These are phyloP conservation scores for Pseudogymnoascus sp. DNA, from an alignment of 2,329 filamentous ascomycete species.

Conservation along the genomic window DNA sequence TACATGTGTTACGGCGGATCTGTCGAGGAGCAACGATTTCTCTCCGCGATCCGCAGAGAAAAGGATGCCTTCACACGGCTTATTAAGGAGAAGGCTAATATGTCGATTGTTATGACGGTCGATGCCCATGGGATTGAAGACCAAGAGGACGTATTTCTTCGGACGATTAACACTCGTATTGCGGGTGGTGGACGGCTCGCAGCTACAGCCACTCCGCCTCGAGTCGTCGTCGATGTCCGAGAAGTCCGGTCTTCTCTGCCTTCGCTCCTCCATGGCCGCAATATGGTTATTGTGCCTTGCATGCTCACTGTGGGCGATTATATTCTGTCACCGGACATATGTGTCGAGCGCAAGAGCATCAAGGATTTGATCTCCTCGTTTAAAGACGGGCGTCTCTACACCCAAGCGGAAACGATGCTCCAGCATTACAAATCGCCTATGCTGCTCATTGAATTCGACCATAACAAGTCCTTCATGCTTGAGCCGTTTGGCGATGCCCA, in stretches of 20 bases:
- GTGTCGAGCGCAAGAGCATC: slow-evolving; percentile 89
- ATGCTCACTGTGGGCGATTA: slow-evolving; percentile 97
- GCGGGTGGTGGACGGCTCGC: slow-evolving; percentile 79
- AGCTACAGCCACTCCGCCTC: slow-evolving; percentile 78
- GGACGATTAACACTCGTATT: slow-evolving; percentile 93
- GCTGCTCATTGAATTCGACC: slow-evolving; percentile 94
- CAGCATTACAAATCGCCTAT: slow-evolving; percentile 83
- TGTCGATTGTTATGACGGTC: slow-evolving; percentile 78
- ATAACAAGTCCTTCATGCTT: slow-evolving; percentile 93
- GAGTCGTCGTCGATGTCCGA: slow-evolving; percentile 89
- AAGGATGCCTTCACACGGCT: slow-evolving; percentile 94
- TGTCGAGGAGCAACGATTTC: slow-evolving; percentile 89
- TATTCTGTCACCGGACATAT: slow-evolving; percentile 82
- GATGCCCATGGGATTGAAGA: slow-evolving; percentile 64
- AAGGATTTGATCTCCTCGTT: slow-evolving; percentile 87
- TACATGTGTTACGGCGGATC: slow-evolving; percentile 95
- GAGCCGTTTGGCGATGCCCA: slow-evolving; percentile 66
- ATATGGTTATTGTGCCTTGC: slow-evolving; percentile 82
- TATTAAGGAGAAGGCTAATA: slow-evolving; percentile 87
- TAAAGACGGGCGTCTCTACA: slow-evolving; percentile 83
- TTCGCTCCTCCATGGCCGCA: slow-evolving; percentile 80
- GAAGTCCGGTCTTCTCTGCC: slow-evolving; percentile 92
- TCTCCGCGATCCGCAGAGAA: slow-evolving; percentile 81
- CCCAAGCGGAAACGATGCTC: slow-evolving; percentile 89
- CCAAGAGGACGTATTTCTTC: slow-evolving; percentile 82